These are phyloP conservation scores for Cladosporium halotolerans DNA, from an alignment of 2,329 filamentous ascomycete species.

Conservation along the genomic window DNA sequence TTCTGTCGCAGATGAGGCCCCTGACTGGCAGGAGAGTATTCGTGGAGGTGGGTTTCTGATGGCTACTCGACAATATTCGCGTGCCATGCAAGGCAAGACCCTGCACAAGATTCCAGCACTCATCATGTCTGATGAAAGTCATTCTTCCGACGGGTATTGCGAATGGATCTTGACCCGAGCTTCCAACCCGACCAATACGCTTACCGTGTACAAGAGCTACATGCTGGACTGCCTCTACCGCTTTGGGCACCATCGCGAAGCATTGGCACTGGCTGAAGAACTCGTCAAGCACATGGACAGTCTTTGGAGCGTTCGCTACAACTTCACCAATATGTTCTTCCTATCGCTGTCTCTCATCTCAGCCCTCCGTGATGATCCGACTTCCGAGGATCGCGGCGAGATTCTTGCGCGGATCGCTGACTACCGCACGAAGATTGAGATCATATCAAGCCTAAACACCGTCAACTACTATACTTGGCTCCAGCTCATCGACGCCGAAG, in stretches of 20 bases:
- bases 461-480: constrained; percentile 69
- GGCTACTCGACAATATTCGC: constrained; percentile 57
- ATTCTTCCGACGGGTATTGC: constrained; percentile 54
- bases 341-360: constrained; percentile 38
- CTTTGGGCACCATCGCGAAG: constrained; percentile 39
- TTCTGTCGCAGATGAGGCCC: constrained; percentile 67
- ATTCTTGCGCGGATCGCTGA: constrained; percentile 49
- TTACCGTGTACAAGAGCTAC: constrained; percentile 61
- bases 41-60: constrained; percentile 66
- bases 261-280: constrained; percentile 37
- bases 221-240: constrained; percentile 37
- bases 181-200: constrained; percentile 56
- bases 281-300: constrained; percentile 36
- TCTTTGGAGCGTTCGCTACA: constrained; percentile 39
- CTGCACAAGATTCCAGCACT: constrained; percentile 42
- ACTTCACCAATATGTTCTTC: constrained; percentile 39
- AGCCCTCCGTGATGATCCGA: constrained; percentile 33
- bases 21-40: constrained; percentile 64
- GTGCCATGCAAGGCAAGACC: constrained; percentile 72
- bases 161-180: constrained; percentile 40
- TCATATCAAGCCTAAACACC: constrained; percentile 58
- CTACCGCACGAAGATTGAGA: constrained; percentile 56
- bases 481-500: constrained; percentile 60
- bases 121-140: constrained; percentile 63
- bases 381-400: constrained; percentile 36